Evolutionary conservation across 1,284 basidiomycete species (phyloP).

Genomic region (Apiotrichum laibachii): DNA sequence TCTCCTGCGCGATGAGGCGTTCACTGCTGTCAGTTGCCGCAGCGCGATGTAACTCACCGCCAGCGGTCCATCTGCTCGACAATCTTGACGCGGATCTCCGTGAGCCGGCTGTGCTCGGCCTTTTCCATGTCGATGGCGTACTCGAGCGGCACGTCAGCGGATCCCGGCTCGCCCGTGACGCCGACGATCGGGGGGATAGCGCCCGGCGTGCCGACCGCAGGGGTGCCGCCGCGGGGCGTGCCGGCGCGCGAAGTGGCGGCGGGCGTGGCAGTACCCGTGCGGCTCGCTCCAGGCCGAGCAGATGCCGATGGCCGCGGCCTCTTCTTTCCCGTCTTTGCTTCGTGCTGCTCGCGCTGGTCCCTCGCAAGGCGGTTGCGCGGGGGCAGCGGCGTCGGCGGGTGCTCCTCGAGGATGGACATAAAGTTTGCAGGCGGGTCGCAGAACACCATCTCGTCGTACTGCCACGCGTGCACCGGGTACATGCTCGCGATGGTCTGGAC

Average conservation of each 20-base stretch:
- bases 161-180: slow-evolving; percentile 41
- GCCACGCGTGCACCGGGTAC: slow-evolving; percentile 86
- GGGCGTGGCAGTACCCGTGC: slow-evolving; percentile 15
- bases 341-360: slow-evolving; percentile 39
- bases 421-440: slow-evolving; percentile 88
- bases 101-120: slow-evolving; percentile 76
- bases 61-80: slow-evolving; percentile 51
- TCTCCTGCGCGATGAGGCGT: slow-evolving; percentile 58
- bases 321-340: slow-evolving; percentile 38
- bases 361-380: slow-evolving; percentile 56
- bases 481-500: slow-evolving; percentile 20
- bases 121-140: slow-evolving; percentile 78
- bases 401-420: slow-evolving; percentile 72
- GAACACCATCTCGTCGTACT: slow-evolving; percentile 98
- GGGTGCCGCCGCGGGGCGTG: slow-evolving; percentile 31
- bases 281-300: no score
- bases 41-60: slow-evolving; percentile 37
- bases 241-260: slow-evolving; percentile 15
- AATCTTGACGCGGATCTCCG: slow-evolving; percentile 69
- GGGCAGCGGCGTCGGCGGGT: slow-evolving; percentile 80
- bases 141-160: slow-evolving; percentile 60
- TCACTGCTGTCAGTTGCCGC: slow-evolving; percentile 22
- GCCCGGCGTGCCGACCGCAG: slow-evolving; percentile 59
- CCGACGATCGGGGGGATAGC: slow-evolving; percentile 51
- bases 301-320: slow-evolving; percentile 18